Base-by-base conservation (phyloP, 2,329 filamentous ascomycete species). In the Zarea fungicola region DNA sequence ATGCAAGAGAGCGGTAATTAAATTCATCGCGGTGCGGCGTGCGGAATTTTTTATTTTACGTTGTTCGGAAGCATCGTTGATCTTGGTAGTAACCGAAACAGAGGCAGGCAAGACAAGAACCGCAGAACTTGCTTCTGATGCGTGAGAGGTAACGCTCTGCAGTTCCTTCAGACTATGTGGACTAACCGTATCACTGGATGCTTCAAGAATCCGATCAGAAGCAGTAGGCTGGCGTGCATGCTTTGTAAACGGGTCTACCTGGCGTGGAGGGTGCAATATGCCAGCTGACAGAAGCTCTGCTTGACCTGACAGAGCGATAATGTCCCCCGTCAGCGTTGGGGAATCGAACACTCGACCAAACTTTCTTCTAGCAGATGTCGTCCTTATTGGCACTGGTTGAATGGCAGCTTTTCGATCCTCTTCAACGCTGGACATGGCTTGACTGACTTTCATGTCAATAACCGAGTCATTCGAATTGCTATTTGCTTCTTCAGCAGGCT, bases 1-100 rank as follows among this genome's bases (percentile, higher is more conserved):
- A n/a, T 51, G 54, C 25, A 68, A 55, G 25, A 65, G 52, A 4
- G 59, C 56, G 6, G 60, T 56, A 14, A 68, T 55, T 9, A 64
- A 55, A 19, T 55, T 50, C 18, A 51, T 56, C 9, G 64, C 16
- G 6, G 39, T 14, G 11, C 32, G 25, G 19, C 39, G 40, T 16
- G 19, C 19, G 11, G 25, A 14, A 6, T 40, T 32, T 21, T 37
- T 37, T 6, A 11, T 25, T 10, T 26, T 21, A 9, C 8, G 29
- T 19, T 14, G 32, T 21, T 35, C 29, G 7, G 9, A 11, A 4
- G 13, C 16, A n/a, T 42, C 28, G 29, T 26, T 42, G 13, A 26
- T 28, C 9, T 5, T 32, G 26, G 19, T n/a, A 14, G 44, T 6
- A 11, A 9, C 7, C 4, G 21, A 14, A 19, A 7, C 7, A 32